A percentile compares a stretch with the other conserved stretches of the same genome.
Evolutionary conservation across 805 yeast genomes (phyloP).

Genomic region (Phaffomyces opuntiae): DNA sequence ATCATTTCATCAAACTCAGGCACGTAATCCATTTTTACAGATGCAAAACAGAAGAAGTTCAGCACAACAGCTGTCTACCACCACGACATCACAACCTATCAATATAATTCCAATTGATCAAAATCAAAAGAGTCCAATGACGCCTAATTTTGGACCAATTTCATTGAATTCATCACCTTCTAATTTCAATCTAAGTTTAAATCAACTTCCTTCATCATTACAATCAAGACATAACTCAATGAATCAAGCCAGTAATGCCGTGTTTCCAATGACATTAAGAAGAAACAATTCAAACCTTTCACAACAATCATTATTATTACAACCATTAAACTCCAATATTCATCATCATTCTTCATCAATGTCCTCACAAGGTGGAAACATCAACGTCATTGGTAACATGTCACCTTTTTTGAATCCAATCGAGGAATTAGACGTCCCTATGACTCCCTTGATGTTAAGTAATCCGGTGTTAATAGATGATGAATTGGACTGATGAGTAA

Average conservation of each 20-base stretch:
- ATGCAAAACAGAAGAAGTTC: constrained; percentile 3
- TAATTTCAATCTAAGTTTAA: constrained; percentile 11
- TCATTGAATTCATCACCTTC: constrained; percentile 19
- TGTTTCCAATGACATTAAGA: not conserved
- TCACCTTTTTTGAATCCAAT: constrained; percentile 20
- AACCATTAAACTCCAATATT: no score
- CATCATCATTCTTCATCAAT: no score
- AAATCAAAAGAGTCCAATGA: constrained; percentile 8
- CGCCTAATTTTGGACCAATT: constrained; percentile 20
- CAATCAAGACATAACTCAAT: constrained; percentile 6
- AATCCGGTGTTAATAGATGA: not conserved
- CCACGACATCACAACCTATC: constrained; percentile 9
- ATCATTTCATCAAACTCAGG: constrained; percentile 19
- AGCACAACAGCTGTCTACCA: constrained; percentile 4
- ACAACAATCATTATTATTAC: constrained; percentile 6
- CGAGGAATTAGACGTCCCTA: constrained; percentile 13
- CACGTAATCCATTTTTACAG: constrained; percentile 7
- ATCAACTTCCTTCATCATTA: constrained; percentile 4
- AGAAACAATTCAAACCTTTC: constrained; percentile 8
- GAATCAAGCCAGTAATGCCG: no score
- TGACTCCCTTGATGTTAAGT: constrained; percentile 21
- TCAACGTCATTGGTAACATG: constrained; percentile 7
- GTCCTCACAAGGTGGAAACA: no score
- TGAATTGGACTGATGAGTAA: not conserved
- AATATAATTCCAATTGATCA: constrained; percentile 2